Percentiles rank a stretch among this genome's conserved stretches.
Evolutionary conservation across 805 yeast species (phyloP).

Genomic region (Candida suzukii): DNA sequence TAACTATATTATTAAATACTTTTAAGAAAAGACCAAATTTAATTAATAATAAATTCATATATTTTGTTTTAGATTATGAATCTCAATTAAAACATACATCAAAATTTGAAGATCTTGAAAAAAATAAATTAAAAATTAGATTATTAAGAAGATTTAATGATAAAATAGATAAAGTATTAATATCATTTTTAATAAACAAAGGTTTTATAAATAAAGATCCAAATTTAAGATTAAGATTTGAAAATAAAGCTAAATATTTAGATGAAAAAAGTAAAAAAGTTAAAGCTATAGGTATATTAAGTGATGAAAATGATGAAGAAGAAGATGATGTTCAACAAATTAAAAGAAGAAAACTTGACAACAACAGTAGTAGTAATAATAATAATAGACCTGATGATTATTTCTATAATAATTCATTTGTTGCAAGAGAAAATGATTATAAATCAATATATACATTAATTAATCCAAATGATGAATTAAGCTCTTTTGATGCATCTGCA

Average conservation of each 20-base stretch:
- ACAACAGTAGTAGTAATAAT: slow-evolving; percentile 10
- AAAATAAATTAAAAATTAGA: slow-evolving; percentile 19
- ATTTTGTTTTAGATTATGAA: slow-evolving; percentile 54
- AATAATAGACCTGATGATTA: slow-evolving; percentile 12
- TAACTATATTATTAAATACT: slow-evolving; percentile 57
- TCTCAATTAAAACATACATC: slow-evolving; percentile 49
- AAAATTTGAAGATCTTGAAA: slow-evolving; percentile 28
- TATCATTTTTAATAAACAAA: slow-evolving; percentile 24
- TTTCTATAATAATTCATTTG: slow-evolving; percentile 24
- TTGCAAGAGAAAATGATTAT: slow-evolving; percentile 39
- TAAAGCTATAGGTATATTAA: slow-evolving; percentile 24
- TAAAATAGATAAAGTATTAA: slow-evolving; percentile 25
- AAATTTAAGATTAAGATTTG: slow-evolving; percentile 22
- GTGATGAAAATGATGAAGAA: slow-evolving; percentile 33
- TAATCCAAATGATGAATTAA: slow-evolving; percentile 50
- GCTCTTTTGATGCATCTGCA: slow-evolving; percentile 60
- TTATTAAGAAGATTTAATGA: slow-evolving; percentile 29
- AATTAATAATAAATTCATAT: slow-evolving; percentile 45
- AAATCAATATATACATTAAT: slow-evolving; percentile 63
- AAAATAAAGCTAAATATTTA: slow-evolving; percentile 25
- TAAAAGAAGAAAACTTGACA: slow-evolving; percentile 14
- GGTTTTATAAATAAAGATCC: slow-evolving; percentile 25
- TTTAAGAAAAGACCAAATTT: slow-evolving; percentile 61
- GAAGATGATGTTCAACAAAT: slow-evolving; percentile 32
- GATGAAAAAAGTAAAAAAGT: slow-evolving; percentile 20